Base-by-base conservation (phyloP, 768 basidiomycete species). In the Rossbeevera mucosa region DNA sequence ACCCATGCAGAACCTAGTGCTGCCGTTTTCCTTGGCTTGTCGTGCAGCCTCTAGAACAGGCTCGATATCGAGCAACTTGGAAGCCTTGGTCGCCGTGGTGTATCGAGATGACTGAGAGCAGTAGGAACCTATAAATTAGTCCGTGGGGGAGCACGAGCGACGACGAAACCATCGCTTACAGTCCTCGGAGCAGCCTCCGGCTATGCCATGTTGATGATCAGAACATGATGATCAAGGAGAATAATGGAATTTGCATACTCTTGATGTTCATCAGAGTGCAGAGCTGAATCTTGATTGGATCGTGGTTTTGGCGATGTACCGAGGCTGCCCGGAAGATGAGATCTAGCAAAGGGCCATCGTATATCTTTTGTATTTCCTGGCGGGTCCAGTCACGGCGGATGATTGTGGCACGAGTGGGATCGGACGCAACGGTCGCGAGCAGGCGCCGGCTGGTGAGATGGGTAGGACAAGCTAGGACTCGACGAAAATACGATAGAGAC, bases 261-360 rank as follows among this genome's bases (percentile, higher is more conserved):
- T 98, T 98, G 71, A 98, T 98, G 68, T 98, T 98, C 88, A 98
- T 93, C 26, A 98, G 78, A 4, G 95, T 98, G 62, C 94, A 97
- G 28, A 98, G 79, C 72, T 98, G 95, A 26, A 98, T 83, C 76
- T 96, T 92, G 60, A 72, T 78, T 28, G 94, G 86, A 72, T 94
- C 88, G 59, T 96, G 92, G 68, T 88, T 76, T 64, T 85, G 79
- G 58, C 94, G 78, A 70, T 98, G 95, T 11, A 94, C 80, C 3
- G 80, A 70, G 13, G 93, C 90, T 30, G 95, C 86, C 47, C 83
- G 81, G 70, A 88, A 97, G 54, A 95, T 85, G 49, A 95, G 85
- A 42, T 94, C 89, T 61, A 98, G 80, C 47, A 98, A 70, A 7
- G 95, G 91, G 4, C 77, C 76, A 68, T 96, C 83, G 65, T 91